These are phyloP conservation scores for Setaria italica DNA, from an alignment of 202 grass and related monocot genomes.

Conservation along the genomic window DNA sequence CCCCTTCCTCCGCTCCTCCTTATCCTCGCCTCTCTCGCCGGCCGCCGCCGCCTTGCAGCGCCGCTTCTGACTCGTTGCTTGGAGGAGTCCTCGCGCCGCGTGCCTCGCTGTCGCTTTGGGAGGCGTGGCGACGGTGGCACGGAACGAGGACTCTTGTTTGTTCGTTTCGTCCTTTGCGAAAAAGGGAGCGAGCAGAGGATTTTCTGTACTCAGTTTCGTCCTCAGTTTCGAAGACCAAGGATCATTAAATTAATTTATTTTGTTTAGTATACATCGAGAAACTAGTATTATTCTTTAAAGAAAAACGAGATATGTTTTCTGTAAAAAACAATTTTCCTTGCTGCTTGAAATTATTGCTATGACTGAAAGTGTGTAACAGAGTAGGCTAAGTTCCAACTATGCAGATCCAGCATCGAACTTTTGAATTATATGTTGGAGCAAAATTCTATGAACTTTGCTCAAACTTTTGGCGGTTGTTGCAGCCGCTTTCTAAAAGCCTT, in stretches of 20 bases:
- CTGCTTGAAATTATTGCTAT: too few species aligned
- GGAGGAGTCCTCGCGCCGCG: not conserved
- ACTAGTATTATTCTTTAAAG: not conserved
- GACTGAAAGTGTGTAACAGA: too few species aligned
- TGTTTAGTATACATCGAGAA: not conserved
- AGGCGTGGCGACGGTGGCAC: not conserved
- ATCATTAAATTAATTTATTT: not conserved
- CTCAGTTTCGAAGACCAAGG: not conserved
- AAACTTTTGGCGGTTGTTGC: not conserved
- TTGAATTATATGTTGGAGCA: not conserved
- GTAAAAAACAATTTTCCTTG: too few species aligned
- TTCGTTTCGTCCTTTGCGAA: not conserved
- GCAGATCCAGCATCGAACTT: too few species aligned
- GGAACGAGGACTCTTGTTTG: slow-evolving; percentile 14
- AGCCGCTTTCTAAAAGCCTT: not conserved
- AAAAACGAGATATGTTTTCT: not conserved
- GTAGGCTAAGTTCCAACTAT: too few species aligned
- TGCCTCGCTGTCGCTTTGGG: slow-evolving; percentile 29
- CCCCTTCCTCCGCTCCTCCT: not conserved
- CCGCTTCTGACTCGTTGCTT: not conserved
- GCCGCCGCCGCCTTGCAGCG: not conserved
- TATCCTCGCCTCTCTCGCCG: not conserved
- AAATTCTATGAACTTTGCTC: not conserved
- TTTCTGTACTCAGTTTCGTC: not conserved
- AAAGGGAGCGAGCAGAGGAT: not conserved